phyloP scores from a whole-genome alignment of 306 rosid species.

The Citrullus colocynthis region DNA sequence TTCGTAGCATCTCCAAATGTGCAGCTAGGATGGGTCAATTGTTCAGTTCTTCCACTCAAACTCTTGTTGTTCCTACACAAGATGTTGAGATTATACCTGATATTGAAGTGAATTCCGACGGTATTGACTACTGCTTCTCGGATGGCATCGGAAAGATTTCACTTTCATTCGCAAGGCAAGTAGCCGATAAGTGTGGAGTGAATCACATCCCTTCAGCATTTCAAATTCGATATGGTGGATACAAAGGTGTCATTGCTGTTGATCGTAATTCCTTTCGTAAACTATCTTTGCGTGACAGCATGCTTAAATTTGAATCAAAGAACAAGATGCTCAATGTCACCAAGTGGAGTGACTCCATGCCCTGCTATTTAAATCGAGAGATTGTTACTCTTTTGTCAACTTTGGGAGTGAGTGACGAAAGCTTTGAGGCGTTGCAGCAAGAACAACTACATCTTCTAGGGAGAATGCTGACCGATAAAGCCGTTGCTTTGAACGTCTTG shows the following conservation, averaged over 20 bases:
- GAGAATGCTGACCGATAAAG: conserved; percentile 49
- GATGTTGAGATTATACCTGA: conserved; percentile 89
- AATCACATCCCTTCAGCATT: conserved; percentile 68
- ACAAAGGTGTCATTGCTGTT: conserved; percentile 82
- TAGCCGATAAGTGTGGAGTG: conserved; percentile 64
- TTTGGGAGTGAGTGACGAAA: conserved; percentile 66
- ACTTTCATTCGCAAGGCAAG: conserved; percentile 57
- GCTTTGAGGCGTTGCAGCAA: conserved; percentile 55
- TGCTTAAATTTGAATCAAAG: conserved; percentile 75
- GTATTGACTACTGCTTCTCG: conserved; percentile 69
- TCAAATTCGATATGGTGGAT: conserved; percentile 94
- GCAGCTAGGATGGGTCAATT: conserved; percentile 99
- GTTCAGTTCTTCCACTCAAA: conserved; percentile 80
- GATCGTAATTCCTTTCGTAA: conserved; percentile 63
- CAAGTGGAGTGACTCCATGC: conserved; percentile 71
- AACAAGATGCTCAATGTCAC: conserved; percentile 80
- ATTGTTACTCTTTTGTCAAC: conserved; percentile 66
- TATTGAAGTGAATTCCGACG: conserved; percentile 47
- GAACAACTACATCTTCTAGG: conserved; percentile 53
- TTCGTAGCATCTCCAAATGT: conserved; percentile 80
- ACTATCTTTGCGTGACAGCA: conserved; percentile 71
- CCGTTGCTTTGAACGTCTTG: conserved; percentile 51
- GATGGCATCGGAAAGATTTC: conserved; percentile 96
- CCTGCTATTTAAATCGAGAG: conserved; percentile 89
- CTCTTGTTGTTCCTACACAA: conserved; percentile 42